Evolutionary conservation across 306 rosid species (phyloP), one percentile per base, ranked within the genome.

Genomic region (Delonix regia): DNA sequence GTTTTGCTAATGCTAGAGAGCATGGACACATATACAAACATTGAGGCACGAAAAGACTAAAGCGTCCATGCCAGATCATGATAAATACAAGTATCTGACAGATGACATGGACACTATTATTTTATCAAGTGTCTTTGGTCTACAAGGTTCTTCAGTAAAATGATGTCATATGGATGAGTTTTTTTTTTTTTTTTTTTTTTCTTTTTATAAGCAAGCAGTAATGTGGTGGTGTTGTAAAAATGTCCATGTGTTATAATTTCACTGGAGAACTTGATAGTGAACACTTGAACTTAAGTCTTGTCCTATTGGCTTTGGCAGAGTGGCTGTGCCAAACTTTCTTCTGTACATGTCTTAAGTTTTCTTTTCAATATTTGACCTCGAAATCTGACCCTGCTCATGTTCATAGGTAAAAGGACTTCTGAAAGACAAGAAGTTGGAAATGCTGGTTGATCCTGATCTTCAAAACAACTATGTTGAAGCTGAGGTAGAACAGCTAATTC

Each of bases 401-500:
- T 74, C 11, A 11, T 24, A 95, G 99, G 99, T 95, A 42, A 91
- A 95, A 93, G 97, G 99, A 53, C 89, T 95, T 12, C 78, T 93
- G 82, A 95, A 95, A 78, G 98, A 95, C 92, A 93, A 89, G 74
- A 95, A 93, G 80, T 74, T 95, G 53, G 96, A 93, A 84, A 93
- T 89, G 99, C 83, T 93, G 83, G 98, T 95, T 34, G 99, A 95
- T 85, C 97, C 98, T 51, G 99, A 95, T 85, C 98, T 95, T 51
- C 89, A 93, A 28, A 90, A 77, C 44, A 95, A 93, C 69, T 95
- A 91, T 28, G 80, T 88, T 61, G 99, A 95, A 81, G 83, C 90
- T 1, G 99, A 95, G 88, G 99, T 95, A 74, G 99, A 95, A 88
- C 98, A 95, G 87, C 86, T 95, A 74, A 95, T 91, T 68, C 99